These are phyloP conservation scores for Populus trichocarpa DNA, from an alignment of 441 rosid genomes.

Conservation along the genomic window DNA sequence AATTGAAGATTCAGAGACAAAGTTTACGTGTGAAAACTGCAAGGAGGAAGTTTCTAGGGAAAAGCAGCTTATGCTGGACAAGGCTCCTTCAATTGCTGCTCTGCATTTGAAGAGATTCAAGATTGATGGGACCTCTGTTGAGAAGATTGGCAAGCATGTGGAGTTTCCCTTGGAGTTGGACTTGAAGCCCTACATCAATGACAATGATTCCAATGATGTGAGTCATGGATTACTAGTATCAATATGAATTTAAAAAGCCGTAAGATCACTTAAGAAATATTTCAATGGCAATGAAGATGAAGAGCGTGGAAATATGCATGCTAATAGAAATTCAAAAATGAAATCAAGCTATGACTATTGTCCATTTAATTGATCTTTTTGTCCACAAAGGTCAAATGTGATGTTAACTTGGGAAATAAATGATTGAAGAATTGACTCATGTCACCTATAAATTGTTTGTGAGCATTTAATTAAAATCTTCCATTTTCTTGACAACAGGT, in stretches of 20 bases:
- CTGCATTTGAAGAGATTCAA: conserved; percentile 89
- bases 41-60: conserved; percentile 54
- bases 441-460: background rate
- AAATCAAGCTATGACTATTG: background rate
- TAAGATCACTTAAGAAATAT: background rate
- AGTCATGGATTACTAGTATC: conserved; percentile 18
- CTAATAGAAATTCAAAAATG: background rate
- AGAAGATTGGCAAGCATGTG: conserved; percentile 69
- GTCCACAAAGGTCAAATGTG: background rate
- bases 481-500: conserved; percentile 31
- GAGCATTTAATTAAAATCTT: background rate
- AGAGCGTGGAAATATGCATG: background rate
- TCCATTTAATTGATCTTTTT: background rate
- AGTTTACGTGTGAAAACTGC: conserved; percentile 62
- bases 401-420: background rate
- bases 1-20: conserved; percentile 54
- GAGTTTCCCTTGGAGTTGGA: conserved; percentile 71
- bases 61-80: conserved; percentile 72
- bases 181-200: conserved; percentile 52
- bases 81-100: conserved; percentile 57
- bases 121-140: conserved; percentile 51
- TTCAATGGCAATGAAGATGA: background rate
- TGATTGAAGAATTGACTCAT: background rate
- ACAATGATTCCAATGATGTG: conserved; percentile 32
- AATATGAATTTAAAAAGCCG: background rate